Evolutionary conservation across 257 asterid species (phyloP).

Genomic region (Fraxinus pennsylvanica): DNA sequence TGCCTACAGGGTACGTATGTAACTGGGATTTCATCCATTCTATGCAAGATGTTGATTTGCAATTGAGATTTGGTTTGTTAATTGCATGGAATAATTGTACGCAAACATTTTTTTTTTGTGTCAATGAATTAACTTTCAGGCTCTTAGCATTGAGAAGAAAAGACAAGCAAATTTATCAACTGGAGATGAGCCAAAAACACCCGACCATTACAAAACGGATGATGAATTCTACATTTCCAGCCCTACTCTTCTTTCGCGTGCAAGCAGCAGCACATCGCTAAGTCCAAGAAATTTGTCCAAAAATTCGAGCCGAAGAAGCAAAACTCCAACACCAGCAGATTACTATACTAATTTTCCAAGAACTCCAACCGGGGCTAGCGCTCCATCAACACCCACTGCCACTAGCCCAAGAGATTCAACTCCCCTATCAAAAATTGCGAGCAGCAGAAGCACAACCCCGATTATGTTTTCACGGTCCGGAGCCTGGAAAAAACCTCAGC

Average conservation of each 20-base stretch:
- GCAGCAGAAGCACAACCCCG: constrained; percentile 57
- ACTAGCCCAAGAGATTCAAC: constrained; percentile 29
- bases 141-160: constrained; percentile 40
- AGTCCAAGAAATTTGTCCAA: constrained; percentile 25
- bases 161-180: constrained; percentile 25
- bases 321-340: constrained; percentile 17
- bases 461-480: constrained; percentile 77
- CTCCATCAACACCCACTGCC: constrained; percentile 51
- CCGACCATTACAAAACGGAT: constrained; percentile 6
- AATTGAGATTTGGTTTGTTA: not conserved
- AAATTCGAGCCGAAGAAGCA: constrained; percentile 27
- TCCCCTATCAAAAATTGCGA: constrained; percentile 37
- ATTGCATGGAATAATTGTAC: not conserved
- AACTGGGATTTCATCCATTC: not conserved
- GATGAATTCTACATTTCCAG: constrained; percentile 39
- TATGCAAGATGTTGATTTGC: not conserved
- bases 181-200: constrained; percentile 23
- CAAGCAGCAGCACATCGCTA: constrained; percentile 29
- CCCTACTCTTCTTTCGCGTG: constrained; percentile 37
- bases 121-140: constrained; percentile 27
- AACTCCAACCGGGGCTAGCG: constrained; percentile 35
- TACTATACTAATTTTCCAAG: constrained; percentile 22
- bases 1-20: constrained; percentile 40
- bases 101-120: not conserved
- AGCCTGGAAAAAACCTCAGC: constrained; percentile 59